Percentiles rank a stretch among this genome's conserved stretches.
phyloP scores from a whole-genome alignment of 805 yeast species.

The Candida ascalaphidarum region DNA sequence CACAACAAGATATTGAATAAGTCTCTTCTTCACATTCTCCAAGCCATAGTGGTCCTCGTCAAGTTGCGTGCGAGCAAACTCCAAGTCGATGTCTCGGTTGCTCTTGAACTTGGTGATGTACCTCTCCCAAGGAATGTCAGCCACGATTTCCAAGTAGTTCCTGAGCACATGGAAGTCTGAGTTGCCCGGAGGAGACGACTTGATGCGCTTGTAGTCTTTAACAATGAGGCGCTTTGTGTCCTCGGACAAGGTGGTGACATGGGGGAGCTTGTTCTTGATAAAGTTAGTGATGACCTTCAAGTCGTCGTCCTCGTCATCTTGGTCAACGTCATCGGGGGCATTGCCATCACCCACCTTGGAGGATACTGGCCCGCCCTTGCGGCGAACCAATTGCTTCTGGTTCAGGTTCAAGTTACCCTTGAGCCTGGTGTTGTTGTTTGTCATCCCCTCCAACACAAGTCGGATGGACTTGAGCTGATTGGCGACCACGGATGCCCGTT shows the following conservation, averaged over 20 bases:
- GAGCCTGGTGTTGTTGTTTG: conserved; percentile 11
- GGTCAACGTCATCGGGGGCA: conserved; percentile 20
- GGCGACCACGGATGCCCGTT: conserved; percentile 47
- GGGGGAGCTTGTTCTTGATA: conserved; percentile 27
- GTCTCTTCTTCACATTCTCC: conserved; percentile 58
- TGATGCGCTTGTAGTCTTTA: conserved; percentile 48
- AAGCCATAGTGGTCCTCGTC: conserved; percentile 78
- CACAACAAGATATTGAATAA: conserved; percentile 74
- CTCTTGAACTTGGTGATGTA: conserved; percentile 20
- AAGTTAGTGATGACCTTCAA: conserved; percentile 27
- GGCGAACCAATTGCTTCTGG: conserved; percentile 5
- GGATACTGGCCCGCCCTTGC: not conserved
- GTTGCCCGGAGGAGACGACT: conserved; percentile 39
- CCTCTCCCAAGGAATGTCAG: conserved; percentile 57
- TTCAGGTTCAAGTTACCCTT: conserved; percentile 1
- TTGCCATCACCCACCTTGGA: conserved; percentile 5
- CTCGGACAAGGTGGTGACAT: conserved; percentile 20
- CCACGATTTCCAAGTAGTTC: conserved; percentile 55
- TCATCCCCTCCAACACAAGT: conserved; percentile 39
- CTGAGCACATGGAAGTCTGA: conserved; percentile 58
- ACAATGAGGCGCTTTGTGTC: conserved; percentile 32
- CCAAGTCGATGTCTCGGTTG: conserved; percentile 43
- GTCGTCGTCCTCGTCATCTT: conserved; percentile 39
- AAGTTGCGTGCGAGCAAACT: conserved; percentile 44
- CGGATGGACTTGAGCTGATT: conserved; percentile 47